A percentile compares a stretch with the other conserved stretches of the same genome.
These are phyloP conservation scores for Neonectria faginata DNA, from an alignment of 2,329 filamentous ascomycete species.

Conservation along the genomic window DNA sequence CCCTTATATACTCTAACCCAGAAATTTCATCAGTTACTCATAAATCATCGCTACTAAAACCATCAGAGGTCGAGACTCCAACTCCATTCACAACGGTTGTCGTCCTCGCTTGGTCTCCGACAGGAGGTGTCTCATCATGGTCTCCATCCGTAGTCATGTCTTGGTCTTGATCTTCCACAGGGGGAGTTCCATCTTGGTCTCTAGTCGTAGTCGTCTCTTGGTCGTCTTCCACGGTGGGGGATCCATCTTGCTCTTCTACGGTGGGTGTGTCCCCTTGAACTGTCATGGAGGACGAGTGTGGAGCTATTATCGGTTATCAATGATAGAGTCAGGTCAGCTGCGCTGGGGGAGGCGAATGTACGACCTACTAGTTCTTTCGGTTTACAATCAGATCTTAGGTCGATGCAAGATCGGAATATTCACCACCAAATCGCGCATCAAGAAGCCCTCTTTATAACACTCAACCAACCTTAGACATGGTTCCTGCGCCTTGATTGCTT, in stretches of 20 bases:
- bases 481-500: background rate
- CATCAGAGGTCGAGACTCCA: background rate
- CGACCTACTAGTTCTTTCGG: conserved; percentile 1
- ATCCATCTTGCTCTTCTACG: too few relatives aligned
- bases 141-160: background rate
- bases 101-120: too few relatives aligned
- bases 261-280: background rate
- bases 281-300: background rate
- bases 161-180: background rate
- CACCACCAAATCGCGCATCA: background rate
- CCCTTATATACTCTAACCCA: background rate
- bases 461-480: background rate
- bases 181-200: background rate
- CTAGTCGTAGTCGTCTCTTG: background rate
- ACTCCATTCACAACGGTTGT: background rate
- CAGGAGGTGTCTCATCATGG: too few relatives aligned
- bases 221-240: too few relatives aligned
- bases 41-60: background rate
- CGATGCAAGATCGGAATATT: background rate
- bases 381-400: background rate
- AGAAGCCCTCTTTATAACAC: background rate
- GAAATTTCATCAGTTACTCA: background rate
- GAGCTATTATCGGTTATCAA: background rate
- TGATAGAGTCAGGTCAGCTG: background rate
- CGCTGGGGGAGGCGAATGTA: background rate